Evolutionary conservation across 116 monocot species (phyloP), one percentile per base, ranked within the genome.

Genomic region (Zostera marina): DNA sequence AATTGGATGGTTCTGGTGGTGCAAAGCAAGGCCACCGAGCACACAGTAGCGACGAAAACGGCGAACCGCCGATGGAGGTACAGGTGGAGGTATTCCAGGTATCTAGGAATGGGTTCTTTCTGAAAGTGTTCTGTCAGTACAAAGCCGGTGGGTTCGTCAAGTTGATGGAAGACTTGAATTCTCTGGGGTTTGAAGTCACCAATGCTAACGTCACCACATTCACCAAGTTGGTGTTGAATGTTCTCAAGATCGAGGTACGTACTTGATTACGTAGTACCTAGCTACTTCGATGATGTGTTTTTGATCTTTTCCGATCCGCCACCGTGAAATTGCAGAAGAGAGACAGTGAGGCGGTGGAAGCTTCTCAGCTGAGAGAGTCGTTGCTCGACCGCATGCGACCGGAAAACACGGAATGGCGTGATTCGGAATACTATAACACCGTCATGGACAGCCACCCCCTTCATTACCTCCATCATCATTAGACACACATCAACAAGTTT

Each of bases 71-170:
- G 22, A 81, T 77, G 77, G 77, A 77, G 81, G 81, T 76, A 10
- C 88, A 88, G 65, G 85, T 94, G 63, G 88, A 94, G 63, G 94
- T 88, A 64, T 76, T 52, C 58, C 77, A 84, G 53, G 55, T 88
- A 44, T 68, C 76, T 20, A 81, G 60, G 54, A 84, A 80, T 24
- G 85, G 88, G 72, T 82, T 88, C 73, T 88, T 77, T 39, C 44
- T 94, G 45, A 83, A 84, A 77, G 73, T 94, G 7, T 71, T 94
- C 16, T 88, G 88, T 48, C 88, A 94, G 75, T 81, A 81, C 48
- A 70, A 72, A 73, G 47, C 24, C 0, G 85, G 88, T 5, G 88
- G 94, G 3, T 88, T 94, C 24, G 73, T 74, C 47, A 77, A 73
- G 73, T 38, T 94, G 55, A 81, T 88, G 79, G 94, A 94, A 48